Base-by-base conservation (phyloP, 2,329 filamentous ascomycete genomes). In the Talaromyces sp. region DNA sequence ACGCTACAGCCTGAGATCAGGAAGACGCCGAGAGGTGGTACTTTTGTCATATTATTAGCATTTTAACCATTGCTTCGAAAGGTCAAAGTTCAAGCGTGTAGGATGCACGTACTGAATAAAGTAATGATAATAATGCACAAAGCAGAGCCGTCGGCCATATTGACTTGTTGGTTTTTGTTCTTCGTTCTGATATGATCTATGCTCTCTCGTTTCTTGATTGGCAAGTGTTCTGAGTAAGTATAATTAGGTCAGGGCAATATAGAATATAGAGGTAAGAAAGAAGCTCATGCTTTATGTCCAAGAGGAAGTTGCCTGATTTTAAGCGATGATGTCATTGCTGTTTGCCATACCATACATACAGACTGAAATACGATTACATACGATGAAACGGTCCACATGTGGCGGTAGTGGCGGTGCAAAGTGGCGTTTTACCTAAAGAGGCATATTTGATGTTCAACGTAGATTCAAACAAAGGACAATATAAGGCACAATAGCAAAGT, bases 1-100 rank as follows among this genome's bases (percentile, higher is more conserved):
- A 75, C 71, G 40, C 85, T 84, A 67, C 85, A 89, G 67, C 86
- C 86, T 58, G 85, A 81, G 53, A 89, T 80, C 51, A 81, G 73
- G 68, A 79, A 85, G 45, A 87, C 85, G 52, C 85, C 86, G 56
- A 86, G 70, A 13, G 86, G 86, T 53, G 86, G 86, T 60, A 87
- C 86, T 89, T 37, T 31, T 17, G 28, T 13, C 7, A 19, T 35
- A 5, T 50, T 50, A 31, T 58, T 36, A 50, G 50, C 41, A 46
- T 48, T n/a, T 13, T 25, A 22, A 28, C 25, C 25, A 7, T 17
- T 51, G 28, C 5, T 48, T n/a, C 11, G 2, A 8, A 17, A 28
- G 28, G 11, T 7, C 8, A n/a, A 17, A n/a, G n/a, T n/a, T 37
- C 31, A 22, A 19, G 9, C n/a, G 58, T 17, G 10, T 22, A 35